These are phyloP conservation scores for Fonsecaea monophora DNA, from an alignment of 2,329 filamentous ascomycete species.

Conservation along the genomic window DNA sequence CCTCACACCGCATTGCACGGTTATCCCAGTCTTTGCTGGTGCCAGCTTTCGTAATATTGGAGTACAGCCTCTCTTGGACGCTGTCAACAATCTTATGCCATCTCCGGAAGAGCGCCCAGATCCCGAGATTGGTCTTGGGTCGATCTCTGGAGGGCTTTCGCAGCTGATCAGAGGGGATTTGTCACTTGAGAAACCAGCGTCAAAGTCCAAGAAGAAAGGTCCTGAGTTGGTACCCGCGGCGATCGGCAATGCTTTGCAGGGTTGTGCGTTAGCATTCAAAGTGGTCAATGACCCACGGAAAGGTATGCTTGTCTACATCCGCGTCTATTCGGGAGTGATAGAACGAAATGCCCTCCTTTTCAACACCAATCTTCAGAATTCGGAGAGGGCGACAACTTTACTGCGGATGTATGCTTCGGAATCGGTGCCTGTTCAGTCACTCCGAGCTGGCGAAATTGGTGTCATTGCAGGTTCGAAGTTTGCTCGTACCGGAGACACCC, in stretches of 20 bases:
- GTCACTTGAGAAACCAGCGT: slow-evolving; percentile 44
- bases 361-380: slow-evolving; percentile 83
- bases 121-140: slow-evolving; percentile 74
- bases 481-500: slow-evolving; percentile 90
- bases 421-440: slow-evolving; percentile 79
- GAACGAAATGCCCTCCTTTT: slow-evolving; percentile 76
- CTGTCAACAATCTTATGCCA: slow-evolving; percentile 84
- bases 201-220: slow-evolving; percentile 53
- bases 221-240: slow-evolving; percentile 41
- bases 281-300: slow-evolving; percentile 86
- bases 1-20: slow-evolving; percentile 68
- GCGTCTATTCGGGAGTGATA: slow-evolving; percentile 86
- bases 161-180: slow-evolving; percentile 57
- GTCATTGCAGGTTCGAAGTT: slow-evolving; percentile 89
- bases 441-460: slow-evolving; percentile 88
- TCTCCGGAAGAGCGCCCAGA: slow-evolving; percentile 81
- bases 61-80: slow-evolving; percentile 88
- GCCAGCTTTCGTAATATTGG: slow-evolving; percentile 94
- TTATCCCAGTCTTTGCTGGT: slow-evolving; percentile 87
- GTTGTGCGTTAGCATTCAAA: slow-evolving; percentile 82
- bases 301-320: slow-evolving; percentile 87
- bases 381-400: slow-evolving; percentile 79
- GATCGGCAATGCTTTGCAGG: slow-evolving; percentile 68
- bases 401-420: slow-evolving; percentile 90
- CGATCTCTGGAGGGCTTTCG: slow-evolving; percentile 61